A percentile compares a stretch with the other conserved stretches of the same genome.
phyloP scores from a whole-genome alignment of 2,329 filamentous ascomycete species.

The Cytospora mali region DNA sequence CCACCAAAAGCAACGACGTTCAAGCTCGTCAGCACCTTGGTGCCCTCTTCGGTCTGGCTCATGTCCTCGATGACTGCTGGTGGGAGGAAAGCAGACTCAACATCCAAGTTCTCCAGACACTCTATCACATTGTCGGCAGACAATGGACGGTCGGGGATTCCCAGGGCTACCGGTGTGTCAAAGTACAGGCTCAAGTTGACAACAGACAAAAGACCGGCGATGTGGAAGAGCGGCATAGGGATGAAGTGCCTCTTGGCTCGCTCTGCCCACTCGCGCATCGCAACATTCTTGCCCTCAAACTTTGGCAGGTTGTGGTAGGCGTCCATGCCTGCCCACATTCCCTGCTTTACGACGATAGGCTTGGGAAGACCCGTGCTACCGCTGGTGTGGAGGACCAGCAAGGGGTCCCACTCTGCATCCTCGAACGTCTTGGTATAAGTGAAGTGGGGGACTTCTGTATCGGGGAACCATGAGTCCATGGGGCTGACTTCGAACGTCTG shows the following conservation, averaged over 20 bases:
- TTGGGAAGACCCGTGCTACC: conserved; percentile 51
- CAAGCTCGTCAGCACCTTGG: conserved; percentile 39
- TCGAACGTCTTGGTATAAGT: conserved; percentile 47
- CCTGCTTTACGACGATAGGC: conserved; percentile 45
- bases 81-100: conserved; percentile 38
- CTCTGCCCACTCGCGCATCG: conserved; percentile 8
- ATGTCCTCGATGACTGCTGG: conserved; percentile 49
- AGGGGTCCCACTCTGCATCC: conserved; percentile 45
- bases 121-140: conserved; percentile 40
- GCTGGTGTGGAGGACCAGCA: conserved; percentile 48
- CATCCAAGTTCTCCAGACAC: conserved; percentile 35
- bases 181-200: conserved; percentile 37
- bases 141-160: conserved; percentile 39
- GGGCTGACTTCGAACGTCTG: conserved; percentile 39
- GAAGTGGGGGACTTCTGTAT: conserved; percentile 39
- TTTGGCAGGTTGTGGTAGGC: conserved; percentile 33
- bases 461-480: conserved; percentile 41
- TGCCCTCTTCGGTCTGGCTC: conserved; percentile 37
- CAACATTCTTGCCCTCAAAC: conserved; percentile 25
- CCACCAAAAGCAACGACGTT: conserved; percentile 33
- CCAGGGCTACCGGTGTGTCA: conserved; percentile 35
- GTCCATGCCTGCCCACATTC: conserved; percentile 43
- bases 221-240: conserved; percentile 45
- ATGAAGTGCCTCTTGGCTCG: conserved; percentile 15
- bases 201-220: conserved; percentile 37